Evolutionary conservation across 225 moss, liverwort and hornwort species (phyloP).

Genomic region (Sphagnum contortum): DNA sequence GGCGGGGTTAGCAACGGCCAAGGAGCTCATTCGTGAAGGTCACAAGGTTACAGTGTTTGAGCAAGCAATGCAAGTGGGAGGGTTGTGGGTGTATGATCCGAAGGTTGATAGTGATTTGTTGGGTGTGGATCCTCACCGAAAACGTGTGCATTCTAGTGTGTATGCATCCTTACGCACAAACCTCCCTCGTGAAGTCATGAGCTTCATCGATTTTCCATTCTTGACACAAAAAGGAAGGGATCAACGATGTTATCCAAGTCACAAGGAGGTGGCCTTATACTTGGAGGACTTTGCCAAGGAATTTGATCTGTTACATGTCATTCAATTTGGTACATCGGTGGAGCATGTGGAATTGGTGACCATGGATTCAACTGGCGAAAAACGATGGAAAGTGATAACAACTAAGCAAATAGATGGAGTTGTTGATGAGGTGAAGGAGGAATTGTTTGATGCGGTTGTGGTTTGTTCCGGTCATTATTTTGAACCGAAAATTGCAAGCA

Average conservation of each 20-base stretch:
- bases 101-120: constrained; percentile 46
- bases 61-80: constrained; percentile 51
- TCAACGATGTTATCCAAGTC: constrained; percentile 48
- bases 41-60: constrained; percentile 59
- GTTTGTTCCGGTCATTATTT: constrained; percentile 82
- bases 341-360: constrained; percentile 33
- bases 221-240: constrained; percentile 40
- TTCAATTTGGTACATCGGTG: constrained; percentile 45
- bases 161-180: constrained; percentile 72
- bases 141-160: constrained; percentile 76
- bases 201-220: constrained; percentile 72
- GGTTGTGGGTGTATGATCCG: constrained; percentile 69
- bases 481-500: constrained; percentile 50
- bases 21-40: constrained; percentile 61
- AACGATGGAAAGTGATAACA: constrained; percentile 27
- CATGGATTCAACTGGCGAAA: neutral
- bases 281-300: constrained; percentile 50
- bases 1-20: constrained; percentile 68
- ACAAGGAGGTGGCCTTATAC: constrained; percentile 59
- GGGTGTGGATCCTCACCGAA: constrained; percentile 19
- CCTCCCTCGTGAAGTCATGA: constrained; percentile 80
- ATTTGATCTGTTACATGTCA: constrained; percentile 23
- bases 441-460: constrained; percentile 73
- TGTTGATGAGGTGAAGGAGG: constrained; percentile 10
- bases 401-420: constrained; percentile 3